Evolutionary conservation across 371 early-diverging fungal species (phyloP), one percentile per base, ranked within the genome.

Genomic region (Mucor lusitanicus): DNA sequence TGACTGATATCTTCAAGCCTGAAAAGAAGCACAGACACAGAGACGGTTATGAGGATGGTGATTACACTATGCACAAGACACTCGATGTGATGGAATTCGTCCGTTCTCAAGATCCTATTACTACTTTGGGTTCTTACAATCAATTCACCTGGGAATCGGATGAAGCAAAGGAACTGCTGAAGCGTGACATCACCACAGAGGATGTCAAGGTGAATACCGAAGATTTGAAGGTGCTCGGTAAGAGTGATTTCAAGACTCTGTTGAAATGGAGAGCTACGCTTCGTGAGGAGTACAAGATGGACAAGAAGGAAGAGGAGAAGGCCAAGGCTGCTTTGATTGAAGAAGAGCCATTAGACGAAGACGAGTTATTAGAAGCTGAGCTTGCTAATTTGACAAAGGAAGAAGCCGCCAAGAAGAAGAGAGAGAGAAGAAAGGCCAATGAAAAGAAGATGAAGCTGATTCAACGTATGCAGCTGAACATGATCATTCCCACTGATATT

Each of bases 11-110:
- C 60, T 90, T 94, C 66, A 91, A 91, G 61, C 93, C 94, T 9
- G 92, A 92, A 77, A 95, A 97, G 84, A 86, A 90, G 63, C 84
- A 83, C 64, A 86, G 98, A 65, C 94, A 96, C 61, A 89, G 98
- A 80, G 96, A 96, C 64, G 99, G 98, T 80, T 99, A 99, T 82
- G 97, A 93, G 62, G 98, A 97, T 69, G 96, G 95, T 56, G 91
- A 95, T 75, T 92, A 93, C 73, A 94, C 92, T 6, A 84, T 95
- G 66, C 90, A 90, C 85, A 90, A 91, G 63, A 81, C 83, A 13
- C 70, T 79, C 25, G 88, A 89, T 62, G 89, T 88, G 40, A 85
- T 88, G 81, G 92, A 95, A 32, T 96, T 96, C 70, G 85, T 97
- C 56, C 80, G 76, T 55, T 69, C 91, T 61, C 74, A 82, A 23